A percentile compares a stretch with the other conserved stretches of the same genome.
Evolutionary conservation across 495 filamentous ascomycete species (phyloP).

Genomic region (Penicillium silybi): DNA sequence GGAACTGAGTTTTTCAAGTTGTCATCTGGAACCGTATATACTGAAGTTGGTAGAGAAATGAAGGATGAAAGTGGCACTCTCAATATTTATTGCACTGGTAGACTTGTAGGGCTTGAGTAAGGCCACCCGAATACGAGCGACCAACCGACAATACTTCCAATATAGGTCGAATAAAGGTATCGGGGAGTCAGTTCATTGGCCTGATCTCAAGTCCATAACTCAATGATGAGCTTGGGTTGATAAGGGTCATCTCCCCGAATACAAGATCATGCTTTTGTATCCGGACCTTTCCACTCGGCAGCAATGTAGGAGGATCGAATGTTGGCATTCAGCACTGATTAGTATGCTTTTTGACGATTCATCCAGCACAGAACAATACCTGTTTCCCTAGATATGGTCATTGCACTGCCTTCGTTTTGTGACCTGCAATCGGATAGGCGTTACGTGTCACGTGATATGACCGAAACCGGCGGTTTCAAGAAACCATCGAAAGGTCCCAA

Average conservation of each 20-base stretch:
- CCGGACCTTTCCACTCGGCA: background rate
- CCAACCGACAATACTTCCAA: background rate
- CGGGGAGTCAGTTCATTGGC: background rate
- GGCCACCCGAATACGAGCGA: background rate
- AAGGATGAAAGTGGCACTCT: background rate
- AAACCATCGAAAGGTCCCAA: background rate
- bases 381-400: background rate
- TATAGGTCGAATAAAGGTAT: no score
- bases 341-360: no score
- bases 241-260: background rate
- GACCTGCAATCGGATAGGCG: background rate
- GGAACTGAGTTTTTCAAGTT: background rate
- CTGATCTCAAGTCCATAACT: background rate
- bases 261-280: background rate
- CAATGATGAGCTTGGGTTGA: background rate
- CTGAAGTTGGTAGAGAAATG: background rate
- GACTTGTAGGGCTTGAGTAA: no score
- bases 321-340: no score
- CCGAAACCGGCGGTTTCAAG: constrained; percentile 7
- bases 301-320: background rate
- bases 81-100: background rate
- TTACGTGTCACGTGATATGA: constrained; percentile 1
- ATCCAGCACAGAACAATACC: background rate
- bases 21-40: background rate
- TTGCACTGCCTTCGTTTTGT: background rate